Evolutionary conservation across 2,329 filamentous ascomycete genomes (phyloP), one percentile per base, ranked within the genome.

Genomic region (Calonectria hongkongensis): DNA sequence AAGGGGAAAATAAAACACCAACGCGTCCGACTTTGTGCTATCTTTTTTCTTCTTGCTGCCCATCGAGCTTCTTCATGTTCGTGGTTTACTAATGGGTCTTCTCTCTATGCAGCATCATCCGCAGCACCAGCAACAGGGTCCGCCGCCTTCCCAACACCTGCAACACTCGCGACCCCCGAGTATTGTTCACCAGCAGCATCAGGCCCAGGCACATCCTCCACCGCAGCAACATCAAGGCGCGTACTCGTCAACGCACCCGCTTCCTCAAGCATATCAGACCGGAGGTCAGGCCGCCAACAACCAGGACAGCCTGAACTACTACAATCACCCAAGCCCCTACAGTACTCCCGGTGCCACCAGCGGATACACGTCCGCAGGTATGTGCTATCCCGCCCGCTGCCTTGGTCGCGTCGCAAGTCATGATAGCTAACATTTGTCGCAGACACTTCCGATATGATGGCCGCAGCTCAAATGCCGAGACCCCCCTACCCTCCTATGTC

Each of bases 301-400:
- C 54, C 92, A 93, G 81, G 94, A 97, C 72, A 84, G 79, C 78
- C 86, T 94, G 66, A 89, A 92, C 79, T 98, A 96, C 85, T 92
- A 94, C 82, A 91, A 93, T 71, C 94, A 97, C 82, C 91, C 94
- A 75, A 95, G 92, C 83, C 91, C 94, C 13, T 98, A 98, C 87
- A 95, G 93, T 86, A 93, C 94, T 68, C 92, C 94, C 78, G 95
- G 93, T 86, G 91, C 93, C 73, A 92, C 94, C 68, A 94, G 93
- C 85, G 94, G 94, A 86, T 98, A 98, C 85, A 93, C 94, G 76
- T 95, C 95, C 82, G 94, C 94, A 88, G 94, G 95, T 97, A 87
- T 89, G 93, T 88, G 30, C 33, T 74, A 39, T 54, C 21, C 30
- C 41, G 68, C 27, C 28, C 45, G 65, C 68, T 43, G 3, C 65